Evolutionary conservation across 768 basidiomycete genomes (phyloP).

Genomic region (Psilocybe sp.): DNA sequence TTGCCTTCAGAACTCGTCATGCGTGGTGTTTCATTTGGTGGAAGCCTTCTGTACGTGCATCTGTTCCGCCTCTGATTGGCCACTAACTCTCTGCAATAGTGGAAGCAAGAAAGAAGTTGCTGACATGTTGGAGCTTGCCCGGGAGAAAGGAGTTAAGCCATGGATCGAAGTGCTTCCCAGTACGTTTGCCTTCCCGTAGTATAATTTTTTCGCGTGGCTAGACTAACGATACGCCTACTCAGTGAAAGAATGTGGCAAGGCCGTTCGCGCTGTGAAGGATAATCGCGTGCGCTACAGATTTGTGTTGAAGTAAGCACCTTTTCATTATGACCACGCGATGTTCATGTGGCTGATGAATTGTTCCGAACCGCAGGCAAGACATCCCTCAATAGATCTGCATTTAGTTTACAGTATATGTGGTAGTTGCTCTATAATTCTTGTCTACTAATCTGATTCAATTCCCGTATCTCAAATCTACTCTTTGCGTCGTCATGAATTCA

Average conservation of each 20-base stretch:
- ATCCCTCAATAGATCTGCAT: conserved; percentile 9
- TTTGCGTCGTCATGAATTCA: too few species aligned
- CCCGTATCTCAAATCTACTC: too few species aligned
- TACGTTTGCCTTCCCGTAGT: conserved; percentile 9
- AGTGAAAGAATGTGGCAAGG: conserved; percentile 46
- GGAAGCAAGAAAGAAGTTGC: conserved; percentile 58
- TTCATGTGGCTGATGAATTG: neutral
- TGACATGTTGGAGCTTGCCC: conserved; percentile 59
- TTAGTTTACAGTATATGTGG: too few species aligned
- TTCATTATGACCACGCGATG: neutral
- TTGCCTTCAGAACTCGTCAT: conserved; percentile 15
- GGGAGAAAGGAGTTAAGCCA: conserved; percentile 48
- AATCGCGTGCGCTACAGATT: conserved; percentile 53
- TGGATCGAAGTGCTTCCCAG: conserved; percentile 45
- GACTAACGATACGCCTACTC: neutral
- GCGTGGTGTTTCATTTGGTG: conserved; percentile 25
- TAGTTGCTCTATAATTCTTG: too few species aligned
- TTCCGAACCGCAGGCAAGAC: conserved; percentile 10
- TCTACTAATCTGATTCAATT: too few species aligned
- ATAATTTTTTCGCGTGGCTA: neutral
- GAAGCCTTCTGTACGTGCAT: conserved; percentile 24
- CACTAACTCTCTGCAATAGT: conserved; percentile 32
- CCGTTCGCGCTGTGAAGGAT: conserved; percentile 44
- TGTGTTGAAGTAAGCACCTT: conserved; percentile 36
- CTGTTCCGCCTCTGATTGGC: neutral